A percentile compares a stretch with the other conserved stretches of the same genome.
Evolutionary conservation across 106 monocot genomes (phyloP).

Genomic region (Iris macrosiphon): DNA sequence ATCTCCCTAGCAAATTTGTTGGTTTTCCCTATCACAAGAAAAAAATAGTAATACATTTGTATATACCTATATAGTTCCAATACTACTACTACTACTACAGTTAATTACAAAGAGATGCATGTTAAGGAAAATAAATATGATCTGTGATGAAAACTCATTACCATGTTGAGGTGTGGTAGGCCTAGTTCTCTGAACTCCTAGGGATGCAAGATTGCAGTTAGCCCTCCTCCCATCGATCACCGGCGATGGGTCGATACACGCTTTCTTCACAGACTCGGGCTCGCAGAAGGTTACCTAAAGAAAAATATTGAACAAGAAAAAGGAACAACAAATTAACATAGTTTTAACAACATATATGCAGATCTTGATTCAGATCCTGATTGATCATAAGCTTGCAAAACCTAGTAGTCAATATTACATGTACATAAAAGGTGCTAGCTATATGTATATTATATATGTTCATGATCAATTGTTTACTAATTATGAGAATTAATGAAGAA

Average conservation of each 20-base stretch:
- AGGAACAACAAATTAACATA: no score
- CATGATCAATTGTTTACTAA: neutral
- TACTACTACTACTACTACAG: no score
- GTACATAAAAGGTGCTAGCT: neutral
- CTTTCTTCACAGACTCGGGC: conserved; percentile 6
- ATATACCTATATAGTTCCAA: no score
- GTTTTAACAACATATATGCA: conserved; percentile 13
- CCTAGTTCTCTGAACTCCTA: conserved; percentile 43
- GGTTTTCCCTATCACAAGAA: no score
- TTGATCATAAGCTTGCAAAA: neutral
- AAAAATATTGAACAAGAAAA: neutral
- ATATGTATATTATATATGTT: neutral
- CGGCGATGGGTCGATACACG: conserved; percentile 47
- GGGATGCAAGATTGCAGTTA: conserved; percentile 68
- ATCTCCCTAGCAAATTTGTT: no score
- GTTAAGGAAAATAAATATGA: no score
- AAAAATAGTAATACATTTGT: no score
- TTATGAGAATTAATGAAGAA: neutral
- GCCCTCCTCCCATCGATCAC: conserved; percentile 77
- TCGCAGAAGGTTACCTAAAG: conserved; percentile 21
- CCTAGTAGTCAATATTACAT: neutral
- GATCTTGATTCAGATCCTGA: neutral
- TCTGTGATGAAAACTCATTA: no score
- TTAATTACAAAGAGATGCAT: no score
- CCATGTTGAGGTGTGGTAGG: conserved; percentile 43